Evolutionary conservation across 2,329 filamentous ascomycete genomes (phyloP).

Genomic region (Nothophoma quercina): DNA sequence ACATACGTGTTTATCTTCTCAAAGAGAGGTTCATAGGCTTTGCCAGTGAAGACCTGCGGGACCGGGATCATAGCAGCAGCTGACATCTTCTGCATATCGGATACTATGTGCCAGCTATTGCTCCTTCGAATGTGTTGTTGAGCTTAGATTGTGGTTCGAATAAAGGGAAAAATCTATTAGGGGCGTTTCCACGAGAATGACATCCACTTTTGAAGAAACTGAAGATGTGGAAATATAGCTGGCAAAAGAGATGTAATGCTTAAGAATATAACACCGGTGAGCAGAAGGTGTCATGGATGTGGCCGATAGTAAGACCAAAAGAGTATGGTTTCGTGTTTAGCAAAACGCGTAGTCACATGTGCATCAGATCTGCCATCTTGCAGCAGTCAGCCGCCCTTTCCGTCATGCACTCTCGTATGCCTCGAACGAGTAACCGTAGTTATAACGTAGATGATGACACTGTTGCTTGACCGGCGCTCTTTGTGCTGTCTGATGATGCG

Average conservation of each 20-base stretch:
- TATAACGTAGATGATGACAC: neutral
- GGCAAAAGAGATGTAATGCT: neutral
- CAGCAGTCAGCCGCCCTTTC: constrained; percentile 1
- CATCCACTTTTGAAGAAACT: too few species aligned
- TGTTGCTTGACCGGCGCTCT: neutral
- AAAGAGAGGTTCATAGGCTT: constrained; percentile 34
- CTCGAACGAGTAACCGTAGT: neutral
- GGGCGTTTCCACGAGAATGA: too few species aligned
- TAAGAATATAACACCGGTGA: constrained; percentile 2
- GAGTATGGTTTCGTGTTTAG: constrained; percentile 14
- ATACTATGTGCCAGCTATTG: too few species aligned
- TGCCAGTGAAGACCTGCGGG: constrained; percentile 36
- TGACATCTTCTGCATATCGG: too few species aligned
- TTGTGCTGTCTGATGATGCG: neutral
- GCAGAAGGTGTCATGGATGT: neutral
- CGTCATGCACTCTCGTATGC: neutral
- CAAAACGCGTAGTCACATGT: constrained; percentile 17
- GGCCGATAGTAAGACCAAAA: constrained; percentile 1
- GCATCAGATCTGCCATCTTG: neutral
- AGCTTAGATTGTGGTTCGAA: too few species aligned
- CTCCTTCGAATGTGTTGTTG: too few species aligned
- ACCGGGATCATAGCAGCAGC: constrained; percentile 16
- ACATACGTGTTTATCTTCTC: constrained; percentile 42
- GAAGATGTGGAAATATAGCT: neutral
- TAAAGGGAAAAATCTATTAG: too few species aligned